A percentile compares a stretch with the other conserved stretches of the same genome.
These are phyloP conservation scores for Ligustrum vulgare DNA, from an alignment of 257 asterid species.

Conservation along the genomic window DNA sequence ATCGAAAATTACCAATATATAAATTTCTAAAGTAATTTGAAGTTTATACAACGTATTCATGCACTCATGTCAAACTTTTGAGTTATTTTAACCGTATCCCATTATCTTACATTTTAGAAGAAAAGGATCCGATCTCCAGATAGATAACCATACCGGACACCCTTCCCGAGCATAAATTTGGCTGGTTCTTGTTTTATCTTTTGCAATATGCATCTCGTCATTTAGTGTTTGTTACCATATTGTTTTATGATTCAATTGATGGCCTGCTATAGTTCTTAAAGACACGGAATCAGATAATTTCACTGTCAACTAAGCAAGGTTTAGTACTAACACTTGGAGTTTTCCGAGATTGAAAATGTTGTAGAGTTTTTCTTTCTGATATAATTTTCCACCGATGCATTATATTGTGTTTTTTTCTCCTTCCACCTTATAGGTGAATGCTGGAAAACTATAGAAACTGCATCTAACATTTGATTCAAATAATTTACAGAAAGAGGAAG, in stretches of 20 bases:
- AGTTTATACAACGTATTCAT: too few species aligned
- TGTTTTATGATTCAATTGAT: conserved; percentile 10
- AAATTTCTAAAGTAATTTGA: too few species aligned
- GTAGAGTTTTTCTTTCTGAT: background rate
- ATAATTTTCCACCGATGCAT: background rate
- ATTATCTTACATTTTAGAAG: too few species aligned
- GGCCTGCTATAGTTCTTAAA: background rate
- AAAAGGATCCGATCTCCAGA: too few species aligned
- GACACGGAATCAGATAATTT: background rate
- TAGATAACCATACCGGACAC: too few species aligned
- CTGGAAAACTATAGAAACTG: conserved; percentile 7
- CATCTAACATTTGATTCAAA: conserved; percentile 13
- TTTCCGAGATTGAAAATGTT: conserved; percentile 12
- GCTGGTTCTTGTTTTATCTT: background rate
- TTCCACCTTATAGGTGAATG: background rate
- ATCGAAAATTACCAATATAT: too few species aligned
- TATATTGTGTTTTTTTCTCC: conserved; percentile 1
- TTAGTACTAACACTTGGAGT: conserved; percentile 2
- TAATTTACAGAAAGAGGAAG: conserved; percentile 74
- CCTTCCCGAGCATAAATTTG: background rate
- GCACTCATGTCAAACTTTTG: too few species aligned
- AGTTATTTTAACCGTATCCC: too few species aligned
- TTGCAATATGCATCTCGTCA: background rate
- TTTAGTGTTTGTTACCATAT: background rate
- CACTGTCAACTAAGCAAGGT: conserved; percentile 7